Base-by-base conservation (phyloP, 345 rosid genomes). In the Rubroshorea leprosula region DNA sequence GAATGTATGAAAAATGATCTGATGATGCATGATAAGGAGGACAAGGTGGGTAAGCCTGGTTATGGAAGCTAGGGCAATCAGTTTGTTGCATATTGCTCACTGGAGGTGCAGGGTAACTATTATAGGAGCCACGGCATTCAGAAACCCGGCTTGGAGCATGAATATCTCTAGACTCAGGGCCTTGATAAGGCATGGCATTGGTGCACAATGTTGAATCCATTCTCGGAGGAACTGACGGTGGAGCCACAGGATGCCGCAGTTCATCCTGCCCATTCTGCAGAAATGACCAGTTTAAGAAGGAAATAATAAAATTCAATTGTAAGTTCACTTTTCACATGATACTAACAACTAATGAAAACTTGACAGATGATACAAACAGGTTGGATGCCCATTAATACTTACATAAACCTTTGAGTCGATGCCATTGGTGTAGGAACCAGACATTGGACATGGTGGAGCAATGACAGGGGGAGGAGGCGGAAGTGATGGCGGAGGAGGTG, bases 1-100 rank as follows among this genome's bases (percentile, higher is more conserved):
- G 89, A 61, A 72, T 62, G 67, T 82, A 81, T 15, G 96, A 78
- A 51, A 82, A 87, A 45, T 88, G 98, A 81, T 79, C 75, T 41
- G 86, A 57, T 20, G 83, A 81, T 5, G 83, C 78, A 54, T 72
- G 78, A 65, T 75, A 83, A n/a, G 81, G 88, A 26, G 87, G 87
- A 55, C 78, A 66, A 12, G 77, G 82, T 62, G 84, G 86, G 72
- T 80, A 78, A 25, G 80, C 65, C 68, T 76, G 81, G 48, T 72
- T 76, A 58, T 78, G 84, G 71, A 76, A 82, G 47, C 57, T 55
- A 24, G 74, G 65, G 57, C 80, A 78, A 64, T 84, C 88, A 23
- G 55, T 62, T 23, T 67, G 77, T 29, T 74, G 80, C 49, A 68
- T 69, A 72, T 72, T 68, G 57, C 73, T 70, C 64, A 57, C 46